Percentiles rank a stretch among this genome's conserved stretches.
Conservation (phyloP, 352 stramenopile species). For the Globisporangium spinosum region DNA sequence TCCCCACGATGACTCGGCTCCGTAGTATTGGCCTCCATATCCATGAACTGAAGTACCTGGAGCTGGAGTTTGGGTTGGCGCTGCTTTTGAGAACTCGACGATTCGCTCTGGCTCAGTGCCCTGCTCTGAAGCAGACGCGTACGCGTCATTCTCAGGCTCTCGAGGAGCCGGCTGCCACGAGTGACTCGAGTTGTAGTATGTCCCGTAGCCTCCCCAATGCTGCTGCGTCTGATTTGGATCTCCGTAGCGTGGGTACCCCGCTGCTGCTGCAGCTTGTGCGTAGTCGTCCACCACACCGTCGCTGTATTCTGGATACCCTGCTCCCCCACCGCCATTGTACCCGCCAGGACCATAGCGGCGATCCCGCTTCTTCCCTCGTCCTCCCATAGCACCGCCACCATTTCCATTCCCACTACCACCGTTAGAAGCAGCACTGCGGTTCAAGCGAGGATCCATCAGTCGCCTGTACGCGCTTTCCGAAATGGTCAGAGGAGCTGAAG, state of each 20-base stretch:
- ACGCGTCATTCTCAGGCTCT: constrained; percentile 4
- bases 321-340: not conserved
- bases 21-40: constrained; percentile 10
- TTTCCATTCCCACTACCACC: not conserved
- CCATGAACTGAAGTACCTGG: not conserved
- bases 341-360: not conserved
- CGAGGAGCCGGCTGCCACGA: constrained; percentile 2
- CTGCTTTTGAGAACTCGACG: constrained; percentile 17
- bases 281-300: constrained; percentile 11
- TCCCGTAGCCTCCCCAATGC: constrained; percentile 23
- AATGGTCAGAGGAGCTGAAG: constrained; percentile 6
- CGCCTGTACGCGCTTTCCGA: constrained; percentile 13
- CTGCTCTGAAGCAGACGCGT: not conserved
- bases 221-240: constrained; percentile 10
- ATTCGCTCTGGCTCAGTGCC: constrained; percentile 13
- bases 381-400: constrained; percentile 1
- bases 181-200: constrained; percentile 8
- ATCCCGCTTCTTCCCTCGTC: constrained; percentile 15
- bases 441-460: constrained; percentile 25
- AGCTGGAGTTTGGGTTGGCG: not conserved
- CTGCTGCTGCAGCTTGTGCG: constrained; percentile 28
- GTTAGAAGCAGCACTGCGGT: constrained; percentile 22
- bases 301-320: constrained; percentile 22
- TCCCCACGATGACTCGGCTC: not conserved
- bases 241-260: constrained; percentile 21